Base-by-base conservation (phyloP, 768 basidiomycete genomes). In the Lactifluus volemus region DNA sequence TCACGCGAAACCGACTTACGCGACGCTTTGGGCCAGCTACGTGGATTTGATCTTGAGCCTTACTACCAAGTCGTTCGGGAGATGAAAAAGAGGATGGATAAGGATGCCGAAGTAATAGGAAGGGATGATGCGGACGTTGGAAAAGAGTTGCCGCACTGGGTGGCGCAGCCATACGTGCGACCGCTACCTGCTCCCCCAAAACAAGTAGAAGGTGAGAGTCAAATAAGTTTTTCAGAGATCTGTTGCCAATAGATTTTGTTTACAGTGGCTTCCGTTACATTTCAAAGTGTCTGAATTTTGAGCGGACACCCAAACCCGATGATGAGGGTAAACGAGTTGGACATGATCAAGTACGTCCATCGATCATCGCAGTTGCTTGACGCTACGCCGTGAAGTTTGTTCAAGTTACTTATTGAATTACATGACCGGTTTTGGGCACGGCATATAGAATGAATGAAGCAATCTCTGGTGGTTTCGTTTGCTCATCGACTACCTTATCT, bases 151-250 rank as follows among this genome's bases (percentile, higher is more conserved):
- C 88, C 88, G 0, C 79, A 83, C 66, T 90, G 86, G 82, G 76
- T 86, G 21, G 80, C 81, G 12, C 89, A 92, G 68, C 88, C 89
- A 1, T 84, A 87, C 66, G 78, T 87, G 63, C 76, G 86, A 8
- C 78, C 81, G 3, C 63, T 64, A 19, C 55, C 45, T 36, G 29
- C 15, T 4, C 19, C 36, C 12, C 44, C 10, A 12, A 50, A 51
- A 32, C 58, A 41, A 47, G 38, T 25, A 8, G 45, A 56, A 41
- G 48, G 63, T 63, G 36, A 34, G 49, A 17, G 19, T 14, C 15
- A 7, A 11, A 14, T 44, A 1, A 2, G 8, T 30, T 44, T 25
- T 4, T 34, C 34, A 45, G 14, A 30, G n/a, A 39, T 11, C 25
- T 9, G 9, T 52, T 36, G 19, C 17, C 17, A 9, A 50, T 44